Evolutionary conservation across 2,329 filamentous ascomycete species (phyloP), one percentile per base, ranked within the genome.

Genomic region (Orbilia javanica): DNA sequence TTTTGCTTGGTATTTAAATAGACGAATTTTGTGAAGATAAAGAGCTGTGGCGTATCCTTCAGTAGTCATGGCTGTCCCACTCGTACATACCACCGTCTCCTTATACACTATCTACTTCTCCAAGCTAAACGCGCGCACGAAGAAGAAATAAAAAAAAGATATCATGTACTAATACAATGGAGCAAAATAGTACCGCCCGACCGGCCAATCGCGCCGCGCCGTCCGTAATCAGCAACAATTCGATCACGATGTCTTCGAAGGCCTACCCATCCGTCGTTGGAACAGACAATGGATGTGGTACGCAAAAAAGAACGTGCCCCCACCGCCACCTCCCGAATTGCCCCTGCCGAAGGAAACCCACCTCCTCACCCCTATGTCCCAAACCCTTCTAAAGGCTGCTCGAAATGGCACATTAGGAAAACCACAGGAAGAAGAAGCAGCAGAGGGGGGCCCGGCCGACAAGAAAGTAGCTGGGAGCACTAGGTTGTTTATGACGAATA

Each of bases 211-310:
- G n/a, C 81, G 80, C 63, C 81, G 81, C 52, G 50, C 52, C 67
- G 79, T 69, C 66, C 80, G 29, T 70, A 44, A 78, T 31, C 69
- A 74, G 55, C 74, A 79, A 15, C 79, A 80, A 34, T 79, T 81
- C 69, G 81, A 82, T 65, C 81, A 82, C 67, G 81, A 82, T 64
- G 81, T 82, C 75, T 82, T 82, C 57, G 81, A 82, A 64, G 81
- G 81, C 7, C 80, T 82, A 25, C 81, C 81, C 13, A 81, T 82
- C 62, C 81, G 81, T 42, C 79, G 81, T 48, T 82, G 81, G 81
- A 57, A 72, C 50, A 80, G 79, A 34, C 79, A 82, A 73, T 81
- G 79, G 80, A 79, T 82, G 20, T 71, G 79, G 31, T 79, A 82
- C 68, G 80, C 79, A 8, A 80, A 80, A 63, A 80, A 79, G 10